Evolutionary conservation across 495 filamentous ascomycete species (phyloP).

Genomic region (Pyrenula aspistea): DNA sequence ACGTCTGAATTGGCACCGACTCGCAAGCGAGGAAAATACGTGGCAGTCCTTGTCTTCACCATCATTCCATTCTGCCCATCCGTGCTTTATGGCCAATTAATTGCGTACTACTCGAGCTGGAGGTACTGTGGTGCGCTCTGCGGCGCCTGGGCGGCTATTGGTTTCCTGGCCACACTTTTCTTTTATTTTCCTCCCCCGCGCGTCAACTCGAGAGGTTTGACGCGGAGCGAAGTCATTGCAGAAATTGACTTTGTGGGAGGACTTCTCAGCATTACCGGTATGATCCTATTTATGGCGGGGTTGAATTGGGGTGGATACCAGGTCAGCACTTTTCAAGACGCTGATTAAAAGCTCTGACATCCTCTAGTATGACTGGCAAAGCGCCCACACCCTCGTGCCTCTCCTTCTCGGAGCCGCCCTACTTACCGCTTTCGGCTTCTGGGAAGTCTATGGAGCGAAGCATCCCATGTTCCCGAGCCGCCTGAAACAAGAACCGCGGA

Average conservation of each 20-base stretch:
- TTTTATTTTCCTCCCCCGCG: slow-evolving; percentile 60
- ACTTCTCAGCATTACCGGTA: slow-evolving; percentile 49
- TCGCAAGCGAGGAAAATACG: slow-evolving; percentile 54
- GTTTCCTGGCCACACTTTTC: slow-evolving; percentile 44
- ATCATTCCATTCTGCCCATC: slow-evolving; percentile 58
- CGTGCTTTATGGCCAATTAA: slow-evolving; percentile 59
- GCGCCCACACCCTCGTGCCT: slow-evolving; percentile 45
- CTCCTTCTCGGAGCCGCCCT: slow-evolving; percentile 43
- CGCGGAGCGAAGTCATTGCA: slow-evolving; percentile 34
- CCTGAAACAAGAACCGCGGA: slow-evolving; percentile 51
- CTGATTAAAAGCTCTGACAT: slow-evolving; percentile 2
- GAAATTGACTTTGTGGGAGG: slow-evolving; percentile 58
- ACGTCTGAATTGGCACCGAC: slow-evolving; percentile 61
- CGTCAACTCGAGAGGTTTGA: slow-evolving; percentile 37
- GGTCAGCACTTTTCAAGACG: slow-evolving; percentile 13
- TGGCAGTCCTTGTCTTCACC: slow-evolving; percentile 53
- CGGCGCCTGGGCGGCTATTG: slow-evolving; percentile 48
- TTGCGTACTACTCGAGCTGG: slow-evolving; percentile 47
- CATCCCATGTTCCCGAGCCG: slow-evolving; percentile 56
- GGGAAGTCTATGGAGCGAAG: slow-evolving; percentile 48
- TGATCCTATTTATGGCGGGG: slow-evolving; percentile 54
- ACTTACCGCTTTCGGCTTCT: slow-evolving; percentile 42
- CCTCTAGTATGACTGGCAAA: slow-evolving; percentile 43
- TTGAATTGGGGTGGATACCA: slow-evolving; percentile 61
- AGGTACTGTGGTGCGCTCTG: slow-evolving; percentile 51